Evolutionary conservation across 2,329 filamentous ascomycete species (phyloP), one percentile per base, ranked within the genome.

Genomic region (Hortaea sp.): DNA sequence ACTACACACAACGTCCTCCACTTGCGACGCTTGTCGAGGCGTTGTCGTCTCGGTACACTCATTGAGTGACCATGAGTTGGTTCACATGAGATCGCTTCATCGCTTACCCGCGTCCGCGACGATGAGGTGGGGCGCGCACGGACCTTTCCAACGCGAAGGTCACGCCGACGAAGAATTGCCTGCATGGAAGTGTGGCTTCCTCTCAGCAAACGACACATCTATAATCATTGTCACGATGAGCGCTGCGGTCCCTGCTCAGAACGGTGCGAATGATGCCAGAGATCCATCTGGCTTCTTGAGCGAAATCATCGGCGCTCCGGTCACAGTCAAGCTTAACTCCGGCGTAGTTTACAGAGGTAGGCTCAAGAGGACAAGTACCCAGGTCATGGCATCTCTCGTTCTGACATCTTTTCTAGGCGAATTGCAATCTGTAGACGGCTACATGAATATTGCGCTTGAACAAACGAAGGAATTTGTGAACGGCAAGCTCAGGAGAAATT

Each of bases 401-500:
- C 20, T 45, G 31, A 37, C 11, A 27, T 48, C 37, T 41, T 52
- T 31, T n/a, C 5, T 52, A 95, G 90, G 92, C 57, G 88, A 95
- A 65, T 77, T 97, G 34, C 89, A 97, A 66, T 95, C 89, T 0
- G 90, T 98, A 42, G 92, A 98, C 67, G 92, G 92, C 44, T 98
- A 97, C 71, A 98, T 98, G 92, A 98, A 98, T 71, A 95, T 98
- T 65, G 90, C 92, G 9, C 78, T 98, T 29, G 92, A 98, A 68
- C 92, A 95, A 70, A 94, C 88, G 13, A 83, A 87, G 54, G 92
- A 98, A 69, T 88, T 83, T 58, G 84, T 95, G 56, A 84, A 94
- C 62, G 90, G 89, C 38, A 78, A 81, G 53, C 80, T 90, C 68
- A 78, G 85, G 59, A 78, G 86, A 59, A 85, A 79, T 45, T 95